phyloP scores from a whole-genome alignment of 2,329 filamentous ascomycete genomes.

The Paecilomyces niveus region DNA sequence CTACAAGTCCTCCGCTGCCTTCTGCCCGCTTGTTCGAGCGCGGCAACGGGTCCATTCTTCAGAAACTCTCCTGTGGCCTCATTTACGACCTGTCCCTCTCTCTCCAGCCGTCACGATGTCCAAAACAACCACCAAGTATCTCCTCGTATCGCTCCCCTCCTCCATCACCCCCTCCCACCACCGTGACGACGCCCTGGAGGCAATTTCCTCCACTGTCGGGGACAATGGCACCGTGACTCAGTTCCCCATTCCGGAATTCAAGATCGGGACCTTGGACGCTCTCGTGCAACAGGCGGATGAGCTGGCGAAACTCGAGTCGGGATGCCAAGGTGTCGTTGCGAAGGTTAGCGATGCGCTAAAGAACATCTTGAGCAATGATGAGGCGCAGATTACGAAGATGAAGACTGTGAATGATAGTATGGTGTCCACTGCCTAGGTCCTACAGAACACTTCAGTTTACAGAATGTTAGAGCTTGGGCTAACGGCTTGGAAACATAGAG shows the following conservation, averaged over 20 bases:
- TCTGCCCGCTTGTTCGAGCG: slow-evolving; percentile 18
- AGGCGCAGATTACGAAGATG: slow-evolving; percentile 74
- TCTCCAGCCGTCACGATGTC: slow-evolving; percentile 27
- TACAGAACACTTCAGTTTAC: background rate
- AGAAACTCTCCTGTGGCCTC: slow-evolving; percentile 1
- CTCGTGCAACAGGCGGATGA: slow-evolving; percentile 96
- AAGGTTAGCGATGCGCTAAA: slow-evolving; percentile 85
- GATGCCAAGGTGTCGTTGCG: slow-evolving; percentile 72
- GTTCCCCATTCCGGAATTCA: slow-evolving; percentile 87
- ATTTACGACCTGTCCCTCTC: background rate
- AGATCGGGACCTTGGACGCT: slow-evolving; percentile 92
- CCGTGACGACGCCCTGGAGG: slow-evolving; percentile 71
- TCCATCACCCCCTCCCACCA: slow-evolving; percentile 77
- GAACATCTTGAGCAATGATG: slow-evolving; percentile 74
- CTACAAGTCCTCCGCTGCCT: slow-evolving; percentile 4
- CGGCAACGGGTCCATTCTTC: slow-evolving; percentile 10
- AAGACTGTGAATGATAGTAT: slow-evolving; percentile 92
- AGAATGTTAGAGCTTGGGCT: background rate
- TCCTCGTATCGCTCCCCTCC: slow-evolving; percentile 82
- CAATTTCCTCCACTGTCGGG: slow-evolving; percentile 64
- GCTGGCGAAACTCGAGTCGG: slow-evolving; percentile 74
- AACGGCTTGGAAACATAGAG: slow-evolving; percentile 47
- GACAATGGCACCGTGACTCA: slow-evolving; percentile 70
- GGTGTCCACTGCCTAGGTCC: slow-evolving; percentile 20
- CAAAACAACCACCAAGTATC: slow-evolving; percentile 55